These are phyloP conservation scores for Penicillium sp. DNA, from an alignment of 2,329 filamentous ascomycete species.

Conservation along the genomic window DNA sequence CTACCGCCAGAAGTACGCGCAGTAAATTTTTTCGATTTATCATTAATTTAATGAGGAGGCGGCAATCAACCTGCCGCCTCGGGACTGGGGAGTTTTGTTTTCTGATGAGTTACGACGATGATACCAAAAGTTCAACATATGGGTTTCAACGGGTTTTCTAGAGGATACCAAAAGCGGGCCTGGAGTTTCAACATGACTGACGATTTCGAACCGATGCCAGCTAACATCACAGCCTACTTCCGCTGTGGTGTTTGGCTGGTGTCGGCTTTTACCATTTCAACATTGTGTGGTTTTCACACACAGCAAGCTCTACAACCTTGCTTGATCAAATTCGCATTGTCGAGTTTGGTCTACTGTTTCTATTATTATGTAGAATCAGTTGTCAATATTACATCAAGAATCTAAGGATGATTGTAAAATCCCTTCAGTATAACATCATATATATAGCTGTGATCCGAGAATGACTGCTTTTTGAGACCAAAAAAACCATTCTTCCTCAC, in stretches of 20 bases:
- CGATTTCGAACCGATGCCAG: constrained; percentile 53
- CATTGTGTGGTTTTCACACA: constrained; percentile 31
- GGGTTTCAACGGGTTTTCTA: constrained; percentile 40
- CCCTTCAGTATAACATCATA: no score
- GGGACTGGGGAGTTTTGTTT: constrained; percentile 28
- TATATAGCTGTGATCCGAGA: no score
- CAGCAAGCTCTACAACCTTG: constrained; percentile 20
- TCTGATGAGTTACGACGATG: constrained; percentile 43
- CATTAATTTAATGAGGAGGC: constrained; percentile 29
- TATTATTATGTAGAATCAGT: constrained; percentile 23
- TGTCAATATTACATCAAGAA: constrained; percentile 25
- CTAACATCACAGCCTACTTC: constrained; percentile 7
- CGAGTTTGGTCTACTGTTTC: constrained; percentile 22
- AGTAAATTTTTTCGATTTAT: constrained; percentile 40
- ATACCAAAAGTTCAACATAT: constrained; percentile 47
- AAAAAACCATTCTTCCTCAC: no score
- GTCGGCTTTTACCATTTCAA: constrained; percentile 35
- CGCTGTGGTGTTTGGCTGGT: constrained; percentile 21
- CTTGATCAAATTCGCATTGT: constrained; percentile 26
- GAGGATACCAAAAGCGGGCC: constrained; percentile 38
- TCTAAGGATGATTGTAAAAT: no score
- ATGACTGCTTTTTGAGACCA: no score
- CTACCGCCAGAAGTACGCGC: constrained; percentile 86
- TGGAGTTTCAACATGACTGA: constrained; percentile 44
- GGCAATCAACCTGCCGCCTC: constrained; percentile 42